Conservation (phyloP, 306 rosid genomes). For the Corylus avellana region DNA sequence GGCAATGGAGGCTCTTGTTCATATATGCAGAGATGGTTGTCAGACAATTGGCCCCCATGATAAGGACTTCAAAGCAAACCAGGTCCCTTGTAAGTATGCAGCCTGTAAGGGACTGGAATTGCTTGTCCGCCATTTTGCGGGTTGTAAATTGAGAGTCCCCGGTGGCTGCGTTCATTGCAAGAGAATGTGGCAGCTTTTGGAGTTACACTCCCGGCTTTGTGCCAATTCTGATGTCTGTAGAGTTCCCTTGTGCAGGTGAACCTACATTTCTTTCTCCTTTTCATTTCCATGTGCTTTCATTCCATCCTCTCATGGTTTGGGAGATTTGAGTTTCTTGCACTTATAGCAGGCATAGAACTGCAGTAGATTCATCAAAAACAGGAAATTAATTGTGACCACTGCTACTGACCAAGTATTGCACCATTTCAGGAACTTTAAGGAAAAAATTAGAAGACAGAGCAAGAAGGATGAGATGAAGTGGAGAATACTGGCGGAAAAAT, state of each 20-base stretch:
- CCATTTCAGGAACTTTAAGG: conserved; percentile 77
- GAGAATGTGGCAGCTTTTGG: conserved; percentile 97
- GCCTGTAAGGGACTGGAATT: conserved; percentile 86
- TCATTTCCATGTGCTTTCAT: not conserved
- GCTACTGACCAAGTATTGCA: not conserved
- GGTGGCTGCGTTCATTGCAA: conserved; percentile 91
- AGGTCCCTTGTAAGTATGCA: conserved; percentile 62
- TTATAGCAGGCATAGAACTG: not conserved
- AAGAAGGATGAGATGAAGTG: conserved; percentile 87
- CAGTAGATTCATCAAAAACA: not conserved
- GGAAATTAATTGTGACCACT: not conserved
- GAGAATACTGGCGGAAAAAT: conserved; percentile 69
- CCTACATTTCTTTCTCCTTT: conserved; percentile 1
- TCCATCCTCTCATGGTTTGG: not conserved
- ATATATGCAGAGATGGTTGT: conserved; percentile 92
- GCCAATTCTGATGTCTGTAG: conserved; percentile 57
- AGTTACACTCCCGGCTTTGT: conserved; percentile 82
- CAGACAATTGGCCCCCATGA: conserved; percentile 83
- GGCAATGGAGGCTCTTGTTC: conserved; percentile 98
- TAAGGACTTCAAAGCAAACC: conserved; percentile 71
- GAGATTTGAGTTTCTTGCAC: not conserved
- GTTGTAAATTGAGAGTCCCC: conserved; percentile 75
- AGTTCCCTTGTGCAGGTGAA: conserved; percentile 89
- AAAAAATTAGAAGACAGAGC: conserved; percentile 57
- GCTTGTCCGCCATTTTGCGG: conserved; percentile 94